phyloP scores from a whole-genome alignment of 176 grass and related monocot genomes.

The Urochloa ruziziensis region DNA sequence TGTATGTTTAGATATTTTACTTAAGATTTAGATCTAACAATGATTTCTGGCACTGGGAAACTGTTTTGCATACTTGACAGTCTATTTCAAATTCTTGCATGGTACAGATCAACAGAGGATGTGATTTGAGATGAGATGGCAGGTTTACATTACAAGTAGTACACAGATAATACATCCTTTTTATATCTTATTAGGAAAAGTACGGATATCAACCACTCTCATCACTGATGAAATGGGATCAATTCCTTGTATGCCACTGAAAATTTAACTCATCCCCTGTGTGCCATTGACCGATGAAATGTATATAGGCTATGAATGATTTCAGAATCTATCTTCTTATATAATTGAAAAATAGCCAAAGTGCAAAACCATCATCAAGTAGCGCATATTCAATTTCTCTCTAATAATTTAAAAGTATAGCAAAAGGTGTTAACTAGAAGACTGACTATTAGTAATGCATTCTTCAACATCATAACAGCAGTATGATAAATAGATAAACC shows the following conservation, averaged over 20 bases:
- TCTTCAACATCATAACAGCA: not conserved
- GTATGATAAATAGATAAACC: not conserved
- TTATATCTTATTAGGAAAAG: not conserved
- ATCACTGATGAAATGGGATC: too few species aligned
- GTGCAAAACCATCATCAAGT: not conserved
- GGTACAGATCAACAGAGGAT: not conserved
- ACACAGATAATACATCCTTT: not conserved
- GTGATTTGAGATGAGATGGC: not conserved
- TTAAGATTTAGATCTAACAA: not conserved
- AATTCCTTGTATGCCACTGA: too few species aligned
- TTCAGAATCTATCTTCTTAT: not conserved
- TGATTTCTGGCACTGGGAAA: not conserved
- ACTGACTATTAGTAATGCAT: not conserved
- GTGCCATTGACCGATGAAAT: too few species aligned
- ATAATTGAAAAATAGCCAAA: not conserved
- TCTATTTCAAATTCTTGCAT: not conserved
- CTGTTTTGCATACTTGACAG: not conserved
- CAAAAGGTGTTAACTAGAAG: not conserved
- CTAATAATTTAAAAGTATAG: not conserved
- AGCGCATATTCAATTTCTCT: not conserved
- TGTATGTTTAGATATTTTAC: not conserved
- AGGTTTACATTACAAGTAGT: constrained; percentile 2
- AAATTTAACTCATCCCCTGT: too few species aligned
- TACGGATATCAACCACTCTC: not conserved
- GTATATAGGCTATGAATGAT: not conserved